Base-by-base conservation (phyloP, 163 green algal species). In the Scenedesmus sp. region DNA sequence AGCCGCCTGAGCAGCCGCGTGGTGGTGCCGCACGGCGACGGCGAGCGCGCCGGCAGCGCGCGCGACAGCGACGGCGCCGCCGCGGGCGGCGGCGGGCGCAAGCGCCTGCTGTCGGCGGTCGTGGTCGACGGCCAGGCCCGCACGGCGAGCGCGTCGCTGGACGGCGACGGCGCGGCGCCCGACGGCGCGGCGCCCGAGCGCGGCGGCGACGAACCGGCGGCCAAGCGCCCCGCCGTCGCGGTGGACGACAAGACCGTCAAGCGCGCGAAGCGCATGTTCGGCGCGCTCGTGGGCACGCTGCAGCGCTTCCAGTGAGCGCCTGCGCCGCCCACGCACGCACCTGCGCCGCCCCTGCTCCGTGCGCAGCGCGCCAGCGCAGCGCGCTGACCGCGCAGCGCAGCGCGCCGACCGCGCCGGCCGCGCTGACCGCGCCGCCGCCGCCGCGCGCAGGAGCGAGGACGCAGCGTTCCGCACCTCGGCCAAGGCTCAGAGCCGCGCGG, bases 91-190 rank as follows among this genome's bases (percentile, higher is more conserved):
- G 42, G 39, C 10, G 39, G 56, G 13, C 44, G 70, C 33, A 78
- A 80, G 71, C 58, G 71, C 11, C 58, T 80, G 13, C 44, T 72
- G 20, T 80, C 71, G 42, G 71, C 71, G 2, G 71, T 80, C 15
- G 17, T 80, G 15, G 22, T 80, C 2, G 67, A 80, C 50, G 71
- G 71, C 3, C 24, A 71, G 71, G 58, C 47, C 7, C 71, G 71
- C 28, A 71, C 24, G 22, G 6, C 44, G 18, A 80, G 71, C 29
- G 45, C 29, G 6, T 39, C n/a, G 28, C 2, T n/a, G 0, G 58
- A 71, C 26, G 57, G 26, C 18, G 58, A 39, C 6, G 26, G 14
- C 33, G 39, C 6, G 7, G 39, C 39, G 39, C 7, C 7, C 39
- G 39, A 47, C 39, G 39, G 7, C 7, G 39, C 39, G 10, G 39